These are phyloP conservation scores for Macaranga tanarius DNA, from an alignment of 441 rosid species.

Conservation along the genomic window DNA sequence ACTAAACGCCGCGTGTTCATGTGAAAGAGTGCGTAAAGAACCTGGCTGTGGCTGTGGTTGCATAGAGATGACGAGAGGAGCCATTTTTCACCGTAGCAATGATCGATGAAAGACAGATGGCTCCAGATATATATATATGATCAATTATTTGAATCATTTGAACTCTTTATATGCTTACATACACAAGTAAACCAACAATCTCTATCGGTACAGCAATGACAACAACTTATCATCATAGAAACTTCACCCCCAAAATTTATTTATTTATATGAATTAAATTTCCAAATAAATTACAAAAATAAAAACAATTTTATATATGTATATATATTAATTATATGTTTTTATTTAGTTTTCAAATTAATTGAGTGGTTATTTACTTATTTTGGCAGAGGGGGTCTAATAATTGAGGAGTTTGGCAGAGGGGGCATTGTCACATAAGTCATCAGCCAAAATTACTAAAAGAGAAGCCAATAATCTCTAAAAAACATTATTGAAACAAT, in stretches of 20 bases:
- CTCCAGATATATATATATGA: conserved; percentile 20
- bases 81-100: conserved; percentile 8
- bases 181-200: background rate
- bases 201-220: background rate
- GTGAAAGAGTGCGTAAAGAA: background rate
- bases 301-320: no score
- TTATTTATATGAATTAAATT: no score
- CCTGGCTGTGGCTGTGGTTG: background rate
- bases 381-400: no score
- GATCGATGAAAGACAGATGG: conserved; percentile 25
- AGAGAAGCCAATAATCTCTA: no score
- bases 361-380: no score
- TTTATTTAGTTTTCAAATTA: no score
- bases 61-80: background rate
- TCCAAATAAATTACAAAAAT: no score
- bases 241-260: background rate
- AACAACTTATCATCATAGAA: background rate
- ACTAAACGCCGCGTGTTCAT: conserved; percentile 8
- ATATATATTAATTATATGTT: no score
- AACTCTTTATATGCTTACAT: background rate
- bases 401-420: no score
- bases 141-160: background rate
- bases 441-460: no score
- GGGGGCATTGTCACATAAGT: no score
- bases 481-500: no score